Percentiles rank a stretch among this genome's conserved stretches.
Conservation (phyloP, 1,284 basidiomycete genomes). For the Boletus albobrunnescens region DNA sequence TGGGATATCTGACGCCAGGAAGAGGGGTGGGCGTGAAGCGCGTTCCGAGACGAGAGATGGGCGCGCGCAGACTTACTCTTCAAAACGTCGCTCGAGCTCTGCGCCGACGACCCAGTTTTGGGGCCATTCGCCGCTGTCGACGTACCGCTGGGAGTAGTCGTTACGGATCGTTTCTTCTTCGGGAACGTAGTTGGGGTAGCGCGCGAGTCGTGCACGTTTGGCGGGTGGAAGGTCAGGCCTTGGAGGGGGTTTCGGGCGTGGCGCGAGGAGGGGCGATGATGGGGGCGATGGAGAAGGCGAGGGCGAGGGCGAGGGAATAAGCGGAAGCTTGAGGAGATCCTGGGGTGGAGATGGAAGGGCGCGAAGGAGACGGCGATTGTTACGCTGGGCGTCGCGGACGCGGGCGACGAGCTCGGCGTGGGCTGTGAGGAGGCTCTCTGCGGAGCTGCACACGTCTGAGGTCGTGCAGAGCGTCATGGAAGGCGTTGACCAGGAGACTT, state of each 20-base stretch:
- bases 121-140: slow-evolving; percentile 85
- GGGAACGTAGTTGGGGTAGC: slow-evolving; percentile 76
- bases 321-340: slow-evolving; percentile 44
- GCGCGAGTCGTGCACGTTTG: slow-evolving; percentile 63
- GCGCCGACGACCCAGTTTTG: slow-evolving; percentile 89
- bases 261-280: slow-evolving; percentile 41
- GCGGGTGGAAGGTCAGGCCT: slow-evolving; percentile 61
- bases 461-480: no score
- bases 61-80: slow-evolving; percentile 74
- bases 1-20: slow-evolving; percentile 69
- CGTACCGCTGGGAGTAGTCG: slow-evolving; percentile 89
- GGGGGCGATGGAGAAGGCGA: slow-evolving; percentile 44
- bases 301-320: slow-evolving; percentile 47
- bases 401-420: slow-evolving; percentile 44
- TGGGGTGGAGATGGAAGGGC: slow-evolving; percentile 37
- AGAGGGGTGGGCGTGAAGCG: neutral
- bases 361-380: slow-evolving; percentile 39
- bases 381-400: slow-evolving; percentile 41
- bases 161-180: slow-evolving; percentile 94
- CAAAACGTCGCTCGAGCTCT: slow-evolving; percentile 80
- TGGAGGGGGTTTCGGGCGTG: slow-evolving; percentile 33
- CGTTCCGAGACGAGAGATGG: neutral
- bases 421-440: slow-evolving; percentile 47
- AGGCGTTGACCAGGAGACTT: no score
- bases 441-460: no score